phyloP scores from a whole-genome alignment of 768 basidiomycete species.

The Amanita rubescens region DNA sequence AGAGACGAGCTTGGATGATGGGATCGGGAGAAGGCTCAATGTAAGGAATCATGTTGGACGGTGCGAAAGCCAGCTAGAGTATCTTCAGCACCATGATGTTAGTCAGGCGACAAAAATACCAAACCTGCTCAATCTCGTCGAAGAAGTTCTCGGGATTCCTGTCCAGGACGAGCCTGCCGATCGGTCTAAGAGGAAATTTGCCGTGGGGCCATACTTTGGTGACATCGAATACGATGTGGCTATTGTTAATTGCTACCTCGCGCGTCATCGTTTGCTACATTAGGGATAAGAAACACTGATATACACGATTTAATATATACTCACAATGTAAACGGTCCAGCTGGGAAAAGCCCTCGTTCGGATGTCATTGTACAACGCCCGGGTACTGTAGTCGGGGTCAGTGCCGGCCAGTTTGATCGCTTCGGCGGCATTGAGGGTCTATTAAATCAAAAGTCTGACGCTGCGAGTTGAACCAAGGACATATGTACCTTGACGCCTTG shows the following conservation, averaged over 20 bases:
- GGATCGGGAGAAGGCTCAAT: constrained; percentile 89
- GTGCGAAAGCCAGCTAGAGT: constrained; percentile 80
- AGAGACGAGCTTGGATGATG: constrained; percentile 88
- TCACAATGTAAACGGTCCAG: constrained; percentile 83
- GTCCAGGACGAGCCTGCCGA: constrained; percentile 81
- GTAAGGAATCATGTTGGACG: constrained; percentile 82
- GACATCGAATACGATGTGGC: constrained; percentile 84
- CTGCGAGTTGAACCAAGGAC: constrained; percentile 18
- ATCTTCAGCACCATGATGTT: background rate
- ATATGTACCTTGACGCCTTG: constrained; percentile 58
- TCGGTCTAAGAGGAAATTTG: constrained; percentile 77
- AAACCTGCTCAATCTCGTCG: constrained; percentile 90
- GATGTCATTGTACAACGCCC: constrained; percentile 75
- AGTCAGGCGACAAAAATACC: constrained; percentile 20
- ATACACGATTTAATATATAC: constrained; percentile 23
- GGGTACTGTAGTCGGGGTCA: constrained; percentile 81
- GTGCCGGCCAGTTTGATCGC: constrained; percentile 61
- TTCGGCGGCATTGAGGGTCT: constrained; percentile 66
- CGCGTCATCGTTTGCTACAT: constrained; percentile 86
- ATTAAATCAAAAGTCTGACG: too few species aligned
- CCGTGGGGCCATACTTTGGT: constrained; percentile 90
- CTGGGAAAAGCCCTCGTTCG: constrained; percentile 73
- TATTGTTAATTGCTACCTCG: too few species aligned
- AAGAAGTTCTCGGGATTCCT: constrained; percentile 85
- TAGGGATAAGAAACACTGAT: background rate